Conservation (phyloP, 371 early-diverging fungal species). For the Mortierella polycephala region DNA sequence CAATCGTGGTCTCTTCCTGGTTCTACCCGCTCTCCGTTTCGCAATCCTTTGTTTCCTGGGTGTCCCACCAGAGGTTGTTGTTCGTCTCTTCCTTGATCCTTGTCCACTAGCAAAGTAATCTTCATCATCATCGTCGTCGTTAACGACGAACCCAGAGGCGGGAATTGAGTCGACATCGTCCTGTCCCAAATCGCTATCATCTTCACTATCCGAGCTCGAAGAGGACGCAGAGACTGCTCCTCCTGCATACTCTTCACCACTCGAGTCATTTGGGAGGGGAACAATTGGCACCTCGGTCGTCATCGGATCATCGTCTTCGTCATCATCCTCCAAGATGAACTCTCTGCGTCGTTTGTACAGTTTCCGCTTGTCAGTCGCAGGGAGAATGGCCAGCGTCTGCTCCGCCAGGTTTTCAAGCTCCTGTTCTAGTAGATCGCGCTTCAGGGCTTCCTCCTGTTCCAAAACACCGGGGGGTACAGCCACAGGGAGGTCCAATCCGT, state of each 20-base stretch:
- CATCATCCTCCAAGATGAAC: constrained; percentile 62
- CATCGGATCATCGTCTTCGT: constrained; percentile 65
- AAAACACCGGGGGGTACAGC: constrained; percentile 60
- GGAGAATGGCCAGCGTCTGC: constrained; percentile 42
- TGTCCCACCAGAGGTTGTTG: constrained; percentile 29
- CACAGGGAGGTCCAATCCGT: constrained; percentile 68
- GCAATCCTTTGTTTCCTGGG: constrained; percentile 24
- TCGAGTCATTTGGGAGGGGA: constrained; percentile 68
- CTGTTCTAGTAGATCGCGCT: constrained; percentile 57
- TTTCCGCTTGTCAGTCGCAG: constrained; percentile 60
- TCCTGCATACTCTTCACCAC: constrained; percentile 69
- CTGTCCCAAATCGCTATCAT: constrained; percentile 60
- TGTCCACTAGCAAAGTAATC: constrained; percentile 34
- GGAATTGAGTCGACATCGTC: constrained; percentile 57
- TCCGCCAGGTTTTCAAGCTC: constrained; percentile 62
- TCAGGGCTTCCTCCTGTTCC: constrained; percentile 58
- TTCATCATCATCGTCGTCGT: constrained; percentile 60
- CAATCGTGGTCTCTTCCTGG: constrained; percentile 32
- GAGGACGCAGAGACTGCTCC: constrained; percentile 43
- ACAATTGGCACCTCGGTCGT: constrained; percentile 58
- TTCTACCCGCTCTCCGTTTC: constrained; percentile 23
- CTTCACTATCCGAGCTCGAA: constrained; percentile 61
- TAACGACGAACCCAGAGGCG: constrained; percentile 51
- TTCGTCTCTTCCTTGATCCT: constrained; percentile 37
- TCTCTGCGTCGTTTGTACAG: constrained; percentile 56